These are phyloP conservation scores for Fusarium denticulatum DNA, from an alignment of 2,329 filamentous ascomycete genomes.

Conservation along the genomic window DNA sequence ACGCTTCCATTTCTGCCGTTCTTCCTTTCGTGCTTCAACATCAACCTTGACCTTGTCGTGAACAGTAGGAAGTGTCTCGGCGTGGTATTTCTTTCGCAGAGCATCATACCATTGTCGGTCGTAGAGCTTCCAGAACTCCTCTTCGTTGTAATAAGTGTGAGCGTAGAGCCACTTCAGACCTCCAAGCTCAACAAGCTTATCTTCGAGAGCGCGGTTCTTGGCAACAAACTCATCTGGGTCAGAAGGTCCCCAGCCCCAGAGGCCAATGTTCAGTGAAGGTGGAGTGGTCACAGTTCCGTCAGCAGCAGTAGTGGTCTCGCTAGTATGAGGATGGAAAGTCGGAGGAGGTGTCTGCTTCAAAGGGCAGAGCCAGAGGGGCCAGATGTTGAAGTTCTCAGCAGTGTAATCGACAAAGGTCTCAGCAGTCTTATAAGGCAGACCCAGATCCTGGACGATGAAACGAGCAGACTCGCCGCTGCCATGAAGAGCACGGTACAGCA, in stretches of 20 bases:
- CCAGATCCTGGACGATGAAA: slow-evolving; percentile 76
- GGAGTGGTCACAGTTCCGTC: slow-evolving; percentile 35
- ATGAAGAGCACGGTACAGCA: slow-evolving; percentile 78
- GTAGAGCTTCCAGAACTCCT: slow-evolving; percentile 75
- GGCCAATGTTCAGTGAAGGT: slow-evolving; percentile 70
- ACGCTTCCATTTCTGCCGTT: slow-evolving; percentile 51
- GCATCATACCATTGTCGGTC: slow-evolving; percentile 67
- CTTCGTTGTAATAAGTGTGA: slow-evolving; percentile 82
- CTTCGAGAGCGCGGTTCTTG: slow-evolving; percentile 77
- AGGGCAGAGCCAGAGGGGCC: slow-evolving; percentile 70
- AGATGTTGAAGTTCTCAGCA: slow-evolving; percentile 60
- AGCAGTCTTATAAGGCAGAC: slow-evolving; percentile 62
- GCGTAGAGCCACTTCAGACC: slow-evolving; percentile 91
- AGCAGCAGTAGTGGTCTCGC: slow-evolving; percentile 42
- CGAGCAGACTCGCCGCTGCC: slow-evolving; percentile 71
- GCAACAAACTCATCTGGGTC: slow-evolving; percentile 68
- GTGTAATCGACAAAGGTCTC: slow-evolving; percentile 67
- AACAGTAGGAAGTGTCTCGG: slow-evolving; percentile 70
- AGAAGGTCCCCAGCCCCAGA: slow-evolving; percentile 81
- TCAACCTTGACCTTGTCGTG: slow-evolving; percentile 76
- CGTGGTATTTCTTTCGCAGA: slow-evolving; percentile 70
- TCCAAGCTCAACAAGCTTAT: slow-evolving; percentile 72
- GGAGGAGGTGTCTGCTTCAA: slow-evolving; percentile 59
- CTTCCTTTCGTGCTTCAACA: slow-evolving; percentile 55
- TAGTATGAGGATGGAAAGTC: slow-evolving; percentile 66